Evolutionary conservation across 495 filamentous ascomycete species (phyloP).

Genomic region (Hypoxylon perforatum): DNA sequence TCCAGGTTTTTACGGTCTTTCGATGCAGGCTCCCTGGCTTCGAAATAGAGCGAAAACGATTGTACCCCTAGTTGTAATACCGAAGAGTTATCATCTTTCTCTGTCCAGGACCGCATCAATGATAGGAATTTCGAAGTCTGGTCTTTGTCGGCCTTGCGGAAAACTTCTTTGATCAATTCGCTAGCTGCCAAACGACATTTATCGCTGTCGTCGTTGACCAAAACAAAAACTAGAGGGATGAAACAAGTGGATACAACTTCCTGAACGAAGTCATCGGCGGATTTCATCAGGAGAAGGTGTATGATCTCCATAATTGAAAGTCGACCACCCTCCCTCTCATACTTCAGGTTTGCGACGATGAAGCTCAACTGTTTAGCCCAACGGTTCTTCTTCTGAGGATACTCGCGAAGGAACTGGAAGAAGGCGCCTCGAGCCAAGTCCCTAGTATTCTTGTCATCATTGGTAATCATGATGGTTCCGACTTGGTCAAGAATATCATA

Average conservation of each 20-base stretch:
- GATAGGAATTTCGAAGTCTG: slow-evolving; percentile 72
- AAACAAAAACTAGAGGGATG: slow-evolving; percentile 82
- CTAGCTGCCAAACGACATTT: slow-evolving; percentile 88
- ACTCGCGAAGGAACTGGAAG: slow-evolving; percentile 93
- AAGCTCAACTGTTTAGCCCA: slow-evolving; percentile 91
- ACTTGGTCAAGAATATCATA: slow-evolving; percentile 92
- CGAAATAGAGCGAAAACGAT: slow-evolving; percentile 84
- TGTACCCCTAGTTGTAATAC: slow-evolving; percentile 80
- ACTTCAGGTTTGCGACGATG: slow-evolving; percentile 89
- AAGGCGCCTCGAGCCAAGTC: slow-evolving; percentile 89
- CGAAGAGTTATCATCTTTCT: slow-evolving; percentile 73
- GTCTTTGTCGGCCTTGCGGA: slow-evolving; percentile 81
- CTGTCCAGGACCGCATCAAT: slow-evolving; percentile 80
- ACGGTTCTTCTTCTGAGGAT: slow-evolving; percentile 88
- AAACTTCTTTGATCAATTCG: slow-evolving; percentile 79
- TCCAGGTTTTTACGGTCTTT: slow-evolving; percentile 71
- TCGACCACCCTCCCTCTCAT: slow-evolving; percentile 85
- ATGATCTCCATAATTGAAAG: slow-evolving; percentile 92
- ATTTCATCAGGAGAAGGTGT: slow-evolving; percentile 83
- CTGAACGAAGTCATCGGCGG: slow-evolving; percentile 80
- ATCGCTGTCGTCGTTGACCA: slow-evolving; percentile 87
- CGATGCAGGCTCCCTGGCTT: slow-evolving; percentile 64
- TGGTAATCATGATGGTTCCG: slow-evolving; percentile 94
- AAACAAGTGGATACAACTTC: slow-evolving; percentile 86
- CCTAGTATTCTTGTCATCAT: slow-evolving; percentile 84